Evolutionary conservation across 2,329 filamentous ascomycete species (phyloP), one percentile per base, ranked within the genome.

Genomic region (Pochonia chlamydosporia): DNA sequence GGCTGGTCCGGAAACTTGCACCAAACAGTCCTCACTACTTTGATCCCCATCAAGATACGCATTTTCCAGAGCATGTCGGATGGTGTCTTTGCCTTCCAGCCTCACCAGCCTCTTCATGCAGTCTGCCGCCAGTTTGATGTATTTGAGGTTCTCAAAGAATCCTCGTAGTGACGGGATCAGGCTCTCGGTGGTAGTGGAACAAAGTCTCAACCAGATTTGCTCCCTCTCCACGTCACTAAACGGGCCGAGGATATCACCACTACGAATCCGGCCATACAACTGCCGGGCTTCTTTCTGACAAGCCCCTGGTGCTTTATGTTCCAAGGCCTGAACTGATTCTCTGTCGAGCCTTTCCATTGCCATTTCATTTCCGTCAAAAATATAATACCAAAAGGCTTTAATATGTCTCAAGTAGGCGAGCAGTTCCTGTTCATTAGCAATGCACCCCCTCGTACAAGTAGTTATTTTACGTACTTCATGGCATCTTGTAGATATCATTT

Each of bases 101-200:
- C 24, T 36, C 28, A 51, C 28, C 21, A 53, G 23, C 18, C 47
- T 36, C 25, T 44, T 48, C 31, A 53, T 48, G 25, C 42, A 52
- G 24, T 48, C 49, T 26, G 44, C 47, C n/a, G 39, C 40, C 21
- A 24, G 49, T 53, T 62, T 52, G 6, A 69, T 48, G 47, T 63
- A 68, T 40, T 58, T 61, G 10, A 68, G 49, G 47, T 69, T 61
- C 43, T 63, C 49, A 48, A 69, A 69, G 52, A 69, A 68, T 30
- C 51, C 63, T 45, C 59, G 56, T 20, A 70, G 58, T 28, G 59
- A 68, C 6, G 60, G 63, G 43, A 68, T 59, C 4, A 69, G 49
- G 30, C 43, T 44, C n/a, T 62, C 45, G 3, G 52, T 46, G 24
- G 46, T 48, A 23, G 49, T 50, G 14, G 45, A 53, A 41, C 50